Evolutionary conservation across 176 grass and related monocot species (phyloP).

Genomic region (Cocos nucifera): DNA sequence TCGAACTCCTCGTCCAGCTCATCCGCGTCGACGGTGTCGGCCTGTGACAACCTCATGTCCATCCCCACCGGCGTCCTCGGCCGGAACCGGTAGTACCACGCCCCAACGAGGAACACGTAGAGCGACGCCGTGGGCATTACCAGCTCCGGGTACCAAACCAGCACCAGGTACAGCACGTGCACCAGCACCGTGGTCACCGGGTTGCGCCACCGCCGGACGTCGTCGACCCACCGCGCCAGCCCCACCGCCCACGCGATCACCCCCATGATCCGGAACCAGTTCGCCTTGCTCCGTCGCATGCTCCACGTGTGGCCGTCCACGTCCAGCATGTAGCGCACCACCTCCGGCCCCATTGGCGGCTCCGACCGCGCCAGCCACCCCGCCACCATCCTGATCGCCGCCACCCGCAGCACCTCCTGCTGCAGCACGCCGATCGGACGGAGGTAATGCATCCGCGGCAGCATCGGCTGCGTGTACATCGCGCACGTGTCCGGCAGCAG

Average conservation of each 20-base stretch:
- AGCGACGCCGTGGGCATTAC: conserved; percentile 83
- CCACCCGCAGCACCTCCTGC: conserved; percentile 75
- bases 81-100: conserved; percentile 91
- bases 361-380: conserved; percentile 63
- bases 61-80: conserved; percentile 62
- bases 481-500: conserved; percentile 74
- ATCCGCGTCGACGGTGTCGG: conserved; percentile 77
- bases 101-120: conserved; percentile 78
- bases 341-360: conserved; percentile 82
- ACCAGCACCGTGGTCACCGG: conserved; percentile 72
- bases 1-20: conserved; percentile 98
- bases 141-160: conserved; percentile 96
- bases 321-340: conserved; percentile 79
- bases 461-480: conserved; percentile 69
- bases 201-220: conserved; percentile 58
- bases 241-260: conserved; percentile 90
- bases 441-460: conserved; percentile 91
- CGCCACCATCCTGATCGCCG: conserved; percentile 63
- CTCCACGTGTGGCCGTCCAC: conserved; percentile 83
- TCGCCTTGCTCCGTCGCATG: conserved; percentile 84
- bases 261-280: conserved; percentile 98
- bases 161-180: conserved; percentile 81
- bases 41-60: conserved; percentile 86
- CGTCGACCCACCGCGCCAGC: conserved; percentile 78
- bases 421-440: conserved; percentile 72